A percentile compares a stretch with the other conserved stretches of the same genome.
Conservation (phyloP, 306 rosid genomes). For the Aeschynomene evenia region DNA sequence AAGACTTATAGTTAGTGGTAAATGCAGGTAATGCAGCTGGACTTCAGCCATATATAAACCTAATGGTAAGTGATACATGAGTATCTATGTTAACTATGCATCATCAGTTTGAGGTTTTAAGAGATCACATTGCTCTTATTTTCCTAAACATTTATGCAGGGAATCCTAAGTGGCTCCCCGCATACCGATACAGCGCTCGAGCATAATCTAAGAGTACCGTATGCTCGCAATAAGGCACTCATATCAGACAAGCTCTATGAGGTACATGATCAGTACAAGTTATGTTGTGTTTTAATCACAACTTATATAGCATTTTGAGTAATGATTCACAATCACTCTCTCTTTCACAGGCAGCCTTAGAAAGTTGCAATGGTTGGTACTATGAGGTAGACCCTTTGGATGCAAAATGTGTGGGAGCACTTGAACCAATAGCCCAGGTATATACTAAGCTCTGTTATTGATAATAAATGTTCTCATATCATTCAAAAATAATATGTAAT, state of each 20-base stretch:
- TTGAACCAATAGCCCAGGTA: neutral
- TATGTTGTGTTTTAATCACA: too few relatives aligned
- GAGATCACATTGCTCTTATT: neutral
- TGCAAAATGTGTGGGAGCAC: constrained; percentile 13
- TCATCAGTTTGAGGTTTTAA: neutral
- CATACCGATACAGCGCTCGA: neutral
- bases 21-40: constrained; percentile 15
- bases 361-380: constrained; percentile 20
- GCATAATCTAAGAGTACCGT: neutral
- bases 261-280: neutral
- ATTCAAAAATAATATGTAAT: neutral
- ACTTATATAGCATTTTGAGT: too few relatives aligned
- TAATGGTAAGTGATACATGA: neutral
- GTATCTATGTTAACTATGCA: neutral
- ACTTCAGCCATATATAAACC: neutral
- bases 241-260: constrained; percentile 15
- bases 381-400: neutral
- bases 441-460: too few relatives aligned
- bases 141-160: neutral
- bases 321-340: too few relatives aligned
- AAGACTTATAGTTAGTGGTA: neutral
- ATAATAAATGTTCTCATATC: too few relatives aligned
- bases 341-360: constrained; percentile 13
- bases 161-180: constrained; percentile 12
- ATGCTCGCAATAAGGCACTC: neutral